Conservation (phyloP, 306 rosid genomes). For the cucumber (Cucumis sativus) region Cucumber_9930_V3 NC_026660.2:25537001-25537500, state of each 20-base stretch:
- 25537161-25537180: constrained; percentile 86
- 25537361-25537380: constrained; percentile 86
- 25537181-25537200: constrained; percentile 81
- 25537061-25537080: constrained; percentile 75
- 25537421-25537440: constrained; percentile 90
- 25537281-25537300: constrained; percentile 93
- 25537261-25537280: constrained; percentile 1
- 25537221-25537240: neutral
- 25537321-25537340: constrained; percentile 71
- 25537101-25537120: constrained; percentile 76
- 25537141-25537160: constrained; percentile 83
- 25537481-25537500: neutral
- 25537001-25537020: neutral
- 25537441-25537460: constrained; percentile 70
- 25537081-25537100: constrained; percentile 87
- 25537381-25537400: constrained; percentile 79
- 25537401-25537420: constrained; percentile 83
- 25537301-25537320: constrained; percentile 80
- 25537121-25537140: constrained; percentile 85
- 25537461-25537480: constrained; percentile 2
- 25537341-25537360: constrained; percentile 90
- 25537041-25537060: constrained; percentile 8
- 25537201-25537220: neutral
- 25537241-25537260: neutral
- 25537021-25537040: neutral